Conservation (phyloP, 768 basidiomycete genomes). For the Trametes cingulata region DNA sequence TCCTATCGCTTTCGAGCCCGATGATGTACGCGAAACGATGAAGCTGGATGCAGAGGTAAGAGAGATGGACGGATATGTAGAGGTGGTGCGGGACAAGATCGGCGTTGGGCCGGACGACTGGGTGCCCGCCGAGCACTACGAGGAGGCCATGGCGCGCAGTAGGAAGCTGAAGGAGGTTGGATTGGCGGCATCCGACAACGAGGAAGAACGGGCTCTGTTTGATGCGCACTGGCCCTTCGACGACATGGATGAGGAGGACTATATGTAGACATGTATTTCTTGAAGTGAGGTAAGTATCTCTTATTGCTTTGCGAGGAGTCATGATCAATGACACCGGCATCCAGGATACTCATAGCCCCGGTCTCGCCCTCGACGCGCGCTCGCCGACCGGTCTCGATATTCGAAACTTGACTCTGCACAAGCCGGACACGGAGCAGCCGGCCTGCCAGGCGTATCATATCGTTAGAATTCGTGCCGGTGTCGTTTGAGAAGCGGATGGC, state of each 20-base stretch:
- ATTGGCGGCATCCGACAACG: constrained; percentile 34
- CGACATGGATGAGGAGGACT: constrained; percentile 21
- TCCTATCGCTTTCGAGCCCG: constrained; percentile 31
- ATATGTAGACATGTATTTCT: constrained; percentile 1
- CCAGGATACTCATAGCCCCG: too few relatives aligned
- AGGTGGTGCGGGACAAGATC: constrained; percentile 30
- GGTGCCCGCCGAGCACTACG: constrained; percentile 46
- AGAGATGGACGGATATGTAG: constrained; percentile 34
- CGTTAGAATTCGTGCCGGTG: constrained; percentile 4
- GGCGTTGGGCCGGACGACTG: constrained; percentile 44
- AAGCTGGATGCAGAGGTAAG: constrained; percentile 36
- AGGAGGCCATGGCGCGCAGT: constrained; percentile 36
- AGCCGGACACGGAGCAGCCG: neutral
- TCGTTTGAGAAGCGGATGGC: constrained; percentile 40
- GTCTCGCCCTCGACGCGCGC: neutral
- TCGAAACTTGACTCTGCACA: neutral
- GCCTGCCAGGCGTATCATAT: neutral
- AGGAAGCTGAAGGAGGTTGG: constrained; percentile 38
- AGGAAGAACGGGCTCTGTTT: constrained; percentile 41
- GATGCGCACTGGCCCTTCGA: constrained; percentile 46
- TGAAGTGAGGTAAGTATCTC: too few relatives aligned
- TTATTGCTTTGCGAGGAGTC: too few relatives aligned
- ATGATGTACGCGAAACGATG: constrained; percentile 46
- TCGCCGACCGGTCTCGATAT: too few relatives aligned
- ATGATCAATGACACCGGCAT: too few relatives aligned